Evolutionary conservation across 495 filamentous ascomycete species (phyloP).

Genomic region (Aspergillus asperescens): DNA sequence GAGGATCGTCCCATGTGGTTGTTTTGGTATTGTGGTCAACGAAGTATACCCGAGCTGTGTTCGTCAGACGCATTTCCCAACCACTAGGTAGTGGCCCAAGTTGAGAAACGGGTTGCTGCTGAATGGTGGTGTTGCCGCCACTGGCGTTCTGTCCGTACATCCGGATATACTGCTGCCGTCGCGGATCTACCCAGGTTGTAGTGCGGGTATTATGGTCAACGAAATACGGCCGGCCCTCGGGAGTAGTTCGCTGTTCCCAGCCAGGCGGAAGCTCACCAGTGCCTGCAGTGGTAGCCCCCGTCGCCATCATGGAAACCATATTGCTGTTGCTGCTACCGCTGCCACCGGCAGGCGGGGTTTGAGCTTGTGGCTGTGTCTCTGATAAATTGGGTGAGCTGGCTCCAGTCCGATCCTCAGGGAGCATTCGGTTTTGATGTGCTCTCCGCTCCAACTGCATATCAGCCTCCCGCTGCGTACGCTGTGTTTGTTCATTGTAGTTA

Average conservation of each 20-base stretch:
- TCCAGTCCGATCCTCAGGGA: constrained; percentile 93
- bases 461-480: constrained; percentile 73
- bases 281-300: constrained; percentile 88
- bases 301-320: constrained; percentile 84
- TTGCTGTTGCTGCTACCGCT: constrained; percentile 33
- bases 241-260: constrained; percentile 94
- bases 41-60: constrained; percentile 96
- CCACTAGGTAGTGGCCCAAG: constrained; percentile 94
- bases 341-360: constrained; percentile 42
- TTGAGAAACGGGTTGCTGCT: constrained; percentile 96
- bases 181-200: constrained; percentile 98
- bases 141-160: constrained; percentile 86
- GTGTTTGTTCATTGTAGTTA: constrained; percentile 70
- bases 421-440: constrained; percentile 88
- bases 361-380: constrained; percentile 54
- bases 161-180: constrained; percentile 94
- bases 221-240: constrained; percentile 92
- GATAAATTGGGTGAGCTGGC: constrained; percentile 81
- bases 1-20: constrained; percentile 98
- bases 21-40: constrained; percentile 99
- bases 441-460: constrained; percentile 87
- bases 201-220: constrained; percentile 99
- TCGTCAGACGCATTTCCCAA: constrained; percentile 99
- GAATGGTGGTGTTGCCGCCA: constrained; percentile 74
- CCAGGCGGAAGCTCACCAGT: constrained; percentile 92